Evolutionary conservation across 129 eudicot genomes (phyloP), one percentile per base, ranked within the genome.

Genomic region (Chrysanthemum lavandulifolium): DNA sequence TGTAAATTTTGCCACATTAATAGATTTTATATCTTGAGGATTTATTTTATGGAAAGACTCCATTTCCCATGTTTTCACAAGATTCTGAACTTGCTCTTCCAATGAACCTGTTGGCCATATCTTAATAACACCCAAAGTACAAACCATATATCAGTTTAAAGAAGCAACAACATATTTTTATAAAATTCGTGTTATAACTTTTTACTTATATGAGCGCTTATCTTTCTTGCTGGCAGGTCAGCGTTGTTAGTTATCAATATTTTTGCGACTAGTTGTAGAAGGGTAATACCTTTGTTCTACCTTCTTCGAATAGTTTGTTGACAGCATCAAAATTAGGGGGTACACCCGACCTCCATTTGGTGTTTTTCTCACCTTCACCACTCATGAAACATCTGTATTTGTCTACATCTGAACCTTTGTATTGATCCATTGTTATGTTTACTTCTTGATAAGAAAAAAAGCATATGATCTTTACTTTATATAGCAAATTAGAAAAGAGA

Each of bases 1-100:
- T 12, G 81, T 83, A 45, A 85, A 73, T 75, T 81, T 88, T 2
- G 72, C 70, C 5, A 80, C 69, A 75, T 91, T 88, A 54, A 71
- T n/a, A n/a, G 90, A 62, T 74, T 86, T 91, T 71, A 58, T 71
- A 23, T 91, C 88, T 53, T 88, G 60, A 1, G 84, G 84, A 25
- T 83, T 61, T 12, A 83, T 72, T 75, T 88, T 91, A 68, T 91
- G 90, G 48, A 91, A 79, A 13, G 82, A 3, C 76, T 91, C 97
- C 97, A 91, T 91, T 65, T 91, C 97, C 86, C 84, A 88, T 59
- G 97, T 91, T 81, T 91, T 91, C 48, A 91, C 85, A 25, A 91
- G 85, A 53, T 78, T 86, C 73, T 91, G 97, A 71, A 91, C 96
- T 68, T 81, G 80, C 60, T 91, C 96, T 86, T 91, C 95, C 6